These are phyloP conservation scores for Ophiosphaerella herpotricha DNA, from an alignment of 2,329 filamentous ascomycete species.

Conservation along the genomic window DNA sequence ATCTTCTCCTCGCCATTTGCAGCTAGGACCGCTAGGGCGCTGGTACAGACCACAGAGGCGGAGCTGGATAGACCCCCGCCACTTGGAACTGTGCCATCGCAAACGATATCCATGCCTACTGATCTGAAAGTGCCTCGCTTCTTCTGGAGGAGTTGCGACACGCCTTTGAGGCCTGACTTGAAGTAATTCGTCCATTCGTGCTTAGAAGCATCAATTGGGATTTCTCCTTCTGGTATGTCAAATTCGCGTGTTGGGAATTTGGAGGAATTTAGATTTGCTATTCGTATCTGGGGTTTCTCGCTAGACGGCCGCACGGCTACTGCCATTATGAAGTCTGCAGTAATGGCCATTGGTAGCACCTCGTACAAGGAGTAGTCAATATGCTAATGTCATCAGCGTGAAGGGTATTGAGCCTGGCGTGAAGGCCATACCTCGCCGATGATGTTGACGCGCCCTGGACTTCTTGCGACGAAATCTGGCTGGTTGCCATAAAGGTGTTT, in stretches of 20 bases:
- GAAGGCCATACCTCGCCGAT: constrained; percentile 72
- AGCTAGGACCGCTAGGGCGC: constrained; percentile 82
- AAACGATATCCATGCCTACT: constrained; percentile 81
- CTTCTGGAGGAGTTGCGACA: constrained; percentile 73
- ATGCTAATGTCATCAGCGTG: constrained; percentile 58
- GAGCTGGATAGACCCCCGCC: constrained; percentile 93
- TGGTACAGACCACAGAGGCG: constrained; percentile 90
- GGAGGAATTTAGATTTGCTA: constrained; percentile 76
- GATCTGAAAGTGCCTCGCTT: constrained; percentile 71
- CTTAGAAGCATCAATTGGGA: constrained; percentile 75
- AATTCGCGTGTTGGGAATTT: constrained; percentile 81
- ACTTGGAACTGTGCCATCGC: constrained; percentile 89
- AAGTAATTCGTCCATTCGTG: constrained; percentile 99
- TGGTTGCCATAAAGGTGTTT: constrained; percentile 68
- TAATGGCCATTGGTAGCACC: constrained; percentile 93
- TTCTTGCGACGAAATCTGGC: constrained; percentile 83
- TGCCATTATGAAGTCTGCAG: constrained; percentile 86
- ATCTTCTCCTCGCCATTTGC: constrained; percentile 80
- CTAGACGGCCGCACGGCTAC: constrained; percentile 64
- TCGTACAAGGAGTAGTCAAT: constrained; percentile 98
- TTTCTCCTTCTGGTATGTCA: constrained; percentile 64
- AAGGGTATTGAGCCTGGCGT: background rate
- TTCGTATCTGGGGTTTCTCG: constrained; percentile 66
- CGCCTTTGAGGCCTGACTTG: constrained; percentile 85
- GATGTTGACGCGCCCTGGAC: constrained; percentile 94